Evolutionary conservation across 768 basidiomycete genomes (phyloP).

Genomic region (Xerocomus brunneocitrinus): DNA sequence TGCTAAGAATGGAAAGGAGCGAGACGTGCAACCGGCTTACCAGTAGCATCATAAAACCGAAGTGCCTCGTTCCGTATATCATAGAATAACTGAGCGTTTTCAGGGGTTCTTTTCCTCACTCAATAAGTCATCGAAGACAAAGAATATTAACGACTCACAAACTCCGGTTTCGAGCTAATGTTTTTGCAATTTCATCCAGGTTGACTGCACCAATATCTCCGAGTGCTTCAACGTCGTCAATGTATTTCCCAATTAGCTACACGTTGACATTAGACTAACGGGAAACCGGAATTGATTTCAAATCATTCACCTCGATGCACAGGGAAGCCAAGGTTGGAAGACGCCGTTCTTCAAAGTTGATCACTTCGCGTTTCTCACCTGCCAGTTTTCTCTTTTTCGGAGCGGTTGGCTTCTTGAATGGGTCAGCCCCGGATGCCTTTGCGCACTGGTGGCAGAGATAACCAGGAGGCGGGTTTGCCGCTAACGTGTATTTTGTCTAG

Average conservation of each 20-base stretch:
- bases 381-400: conserved; percentile 60
- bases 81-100: conserved; percentile 85
- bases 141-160: conserved; percentile 50
- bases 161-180: conserved; percentile 74
- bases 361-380: conserved; percentile 63
- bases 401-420: conserved; percentile 74
- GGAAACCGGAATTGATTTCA: background rate
- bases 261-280: background rate
- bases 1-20: conserved; percentile 1
- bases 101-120: conserved; percentile 49
- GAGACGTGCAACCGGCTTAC: conserved; percentile 42
- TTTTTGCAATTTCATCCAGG: conserved; percentile 77
- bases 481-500: conserved; percentile 84
- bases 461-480: conserved; percentile 64
- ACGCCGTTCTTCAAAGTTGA: conserved; percentile 63
- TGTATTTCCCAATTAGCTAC: conserved; percentile 79
- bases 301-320: conserved; percentile 64
- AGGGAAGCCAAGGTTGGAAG: conserved; percentile 70
- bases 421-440: conserved; percentile 71
- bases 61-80: conserved; percentile 62
- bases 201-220: conserved; percentile 87
- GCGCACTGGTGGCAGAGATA: conserved; percentile 84
- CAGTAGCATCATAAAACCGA: conserved; percentile 84
- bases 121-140: conserved; percentile 1
- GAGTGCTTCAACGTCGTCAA: conserved; percentile 83